These are phyloP conservation scores for Raffaelea albimanens DNA, from an alignment of 2,329 filamentous ascomycete species.

Conservation along the genomic window DNA sequence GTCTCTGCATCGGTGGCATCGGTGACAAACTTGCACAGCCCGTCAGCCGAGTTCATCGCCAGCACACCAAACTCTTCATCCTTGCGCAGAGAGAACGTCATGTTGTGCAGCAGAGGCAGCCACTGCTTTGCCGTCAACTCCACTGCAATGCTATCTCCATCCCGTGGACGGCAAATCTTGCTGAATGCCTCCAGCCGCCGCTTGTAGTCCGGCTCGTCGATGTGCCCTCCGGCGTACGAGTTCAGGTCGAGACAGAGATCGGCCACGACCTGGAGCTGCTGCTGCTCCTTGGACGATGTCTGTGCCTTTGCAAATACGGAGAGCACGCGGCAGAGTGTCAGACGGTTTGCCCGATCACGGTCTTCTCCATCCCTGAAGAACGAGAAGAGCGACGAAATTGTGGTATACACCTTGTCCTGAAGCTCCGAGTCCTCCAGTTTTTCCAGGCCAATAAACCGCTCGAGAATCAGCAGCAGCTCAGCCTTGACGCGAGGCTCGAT, in stretches of 20 bases:
- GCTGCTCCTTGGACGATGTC: slow-evolving; percentile 32
- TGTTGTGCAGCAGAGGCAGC: slow-evolving; percentile 80
- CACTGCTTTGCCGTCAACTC: slow-evolving; percentile 65
- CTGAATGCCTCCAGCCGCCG: slow-evolving; percentile 69
- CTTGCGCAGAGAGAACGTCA: slow-evolving; percentile 77
- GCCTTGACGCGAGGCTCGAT: slow-evolving; percentile 80
- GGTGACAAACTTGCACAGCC: slow-evolving; percentile 69
- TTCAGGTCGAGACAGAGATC: slow-evolving; percentile 71
- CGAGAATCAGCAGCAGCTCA: slow-evolving; percentile 67
- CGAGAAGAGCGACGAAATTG: slow-evolving; percentile 73
- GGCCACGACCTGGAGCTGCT: slow-evolving; percentile 48
- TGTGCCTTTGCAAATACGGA: slow-evolving; percentile 54
- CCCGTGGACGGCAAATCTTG: slow-evolving; percentile 53
- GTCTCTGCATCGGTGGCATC: slow-evolving; percentile 38
- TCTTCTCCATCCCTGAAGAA: slow-evolving; percentile 83
- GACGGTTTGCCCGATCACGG: slow-evolving; percentile 66
- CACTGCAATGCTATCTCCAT: slow-evolving; percentile 51
- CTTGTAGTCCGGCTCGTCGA: slow-evolving; percentile 87
- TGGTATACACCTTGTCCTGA: slow-evolving; percentile 58
- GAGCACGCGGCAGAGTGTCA: slow-evolving; percentile 65
- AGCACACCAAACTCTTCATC: slow-evolving; percentile 84
- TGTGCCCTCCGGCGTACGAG: slow-evolving; percentile 58
- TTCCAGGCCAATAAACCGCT: slow-evolving; percentile 66
- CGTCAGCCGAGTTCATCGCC: slow-evolving; percentile 68
- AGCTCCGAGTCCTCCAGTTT: slow-evolving; percentile 41